Evolutionary conservation across 495 filamentous ascomycete species (phyloP), one percentile per base, ranked within the genome.

Genomic region (Friedmanniomyces simplex): DNA sequence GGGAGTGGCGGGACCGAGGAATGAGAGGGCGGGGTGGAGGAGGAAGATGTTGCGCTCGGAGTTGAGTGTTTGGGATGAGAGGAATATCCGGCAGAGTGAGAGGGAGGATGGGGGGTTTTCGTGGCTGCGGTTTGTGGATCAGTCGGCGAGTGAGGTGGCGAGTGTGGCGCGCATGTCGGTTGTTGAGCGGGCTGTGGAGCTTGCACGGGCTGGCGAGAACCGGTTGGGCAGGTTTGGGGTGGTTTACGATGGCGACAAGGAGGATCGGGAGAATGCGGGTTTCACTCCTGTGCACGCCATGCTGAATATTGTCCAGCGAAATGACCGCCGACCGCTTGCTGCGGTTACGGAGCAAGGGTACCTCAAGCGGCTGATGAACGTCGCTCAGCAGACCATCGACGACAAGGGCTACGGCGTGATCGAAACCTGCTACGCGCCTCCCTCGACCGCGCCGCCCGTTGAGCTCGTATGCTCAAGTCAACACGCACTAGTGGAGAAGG

Each of bases 31-130:
- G 42, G 94, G 94, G 1, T 95, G 89, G 76, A 79, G 77, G 55
- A 77, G 70, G 61, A 88, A 82, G 62, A 88, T 86, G 62, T 68
- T 96, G 20, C 69, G 77, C 16, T 82, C 95, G 45, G 67, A 89
- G 63, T 80, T 95, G 79, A 97, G 91, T 65, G 84, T 99, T 52
- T 97, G 89, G 85, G 80, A 81, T 2, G 82, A 88, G 0, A 82
- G 90, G 49, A 82, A 96, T 61, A 81, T 96, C 43, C 76, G 75
- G n/a, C 71, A 80, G 49, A 79, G 73, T 56, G 66, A 74, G 6
- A 70, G 74, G 20, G 76, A 78, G 0, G 73, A 77, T 45, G 78
- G 78, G 10, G 79, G 83, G 18, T 99, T 97, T 71, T 89, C 90
- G 0, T 99, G 90, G 84, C 75, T 96, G 50, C 86, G 88, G 14